phyloP scores from a whole-genome alignment of 2,329 filamentous ascomycete genomes.

The Hypoxylon sp. region DNA sequence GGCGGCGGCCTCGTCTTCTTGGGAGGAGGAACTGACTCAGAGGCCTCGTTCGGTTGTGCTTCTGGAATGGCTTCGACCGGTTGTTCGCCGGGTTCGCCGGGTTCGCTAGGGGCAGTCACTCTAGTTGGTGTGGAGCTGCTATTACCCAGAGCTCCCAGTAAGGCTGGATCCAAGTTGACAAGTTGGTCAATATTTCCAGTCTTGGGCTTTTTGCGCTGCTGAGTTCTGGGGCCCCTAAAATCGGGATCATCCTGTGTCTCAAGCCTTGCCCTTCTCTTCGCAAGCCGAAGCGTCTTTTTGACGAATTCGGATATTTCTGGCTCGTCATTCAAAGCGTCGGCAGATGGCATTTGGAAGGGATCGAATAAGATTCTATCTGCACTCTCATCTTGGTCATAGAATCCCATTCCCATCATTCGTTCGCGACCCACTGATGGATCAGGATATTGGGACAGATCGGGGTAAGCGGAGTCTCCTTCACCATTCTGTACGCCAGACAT shows the following conservation, averaged over 20 bases:
- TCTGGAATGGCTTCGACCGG: slow-evolving; percentile 33
- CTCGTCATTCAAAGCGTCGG: slow-evolving; percentile 61
- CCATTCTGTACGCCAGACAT: slow-evolving; percentile 53
- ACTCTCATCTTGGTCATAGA: slow-evolving; percentile 72
- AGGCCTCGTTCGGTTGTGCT: slow-evolving; percentile 39
- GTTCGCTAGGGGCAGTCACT: slow-evolving; percentile 29
- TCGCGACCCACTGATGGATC: slow-evolving; percentile 66
- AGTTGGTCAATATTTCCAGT: slow-evolving; percentile 56
- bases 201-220: slow-evolving; percentile 61
- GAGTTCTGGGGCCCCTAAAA: slow-evolving; percentile 62
- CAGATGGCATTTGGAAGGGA: slow-evolving; percentile 68
- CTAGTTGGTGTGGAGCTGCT: slow-evolving; percentile 45
- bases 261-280: slow-evolving; percentile 67
- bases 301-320: slow-evolving; percentile 68
- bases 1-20: slow-evolving; percentile 46
- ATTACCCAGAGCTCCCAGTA: slow-evolving; percentile 58
- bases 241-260: slow-evolving; percentile 70
- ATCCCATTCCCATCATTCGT: slow-evolving; percentile 70
- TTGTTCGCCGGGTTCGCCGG: slow-evolving; percentile 37
- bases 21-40: slow-evolving; percentile 25
- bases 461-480: slow-evolving; percentile 50
- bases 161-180: slow-evolving; percentile 68
- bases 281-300: slow-evolving; percentile 68
- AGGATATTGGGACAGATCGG: slow-evolving; percentile 56
- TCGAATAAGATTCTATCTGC: slow-evolving; percentile 73